These are phyloP conservation scores for Globisporangium radiosum DNA, from an alignment of 352 stramenopile species.

Conservation along the genomic window DNA sequence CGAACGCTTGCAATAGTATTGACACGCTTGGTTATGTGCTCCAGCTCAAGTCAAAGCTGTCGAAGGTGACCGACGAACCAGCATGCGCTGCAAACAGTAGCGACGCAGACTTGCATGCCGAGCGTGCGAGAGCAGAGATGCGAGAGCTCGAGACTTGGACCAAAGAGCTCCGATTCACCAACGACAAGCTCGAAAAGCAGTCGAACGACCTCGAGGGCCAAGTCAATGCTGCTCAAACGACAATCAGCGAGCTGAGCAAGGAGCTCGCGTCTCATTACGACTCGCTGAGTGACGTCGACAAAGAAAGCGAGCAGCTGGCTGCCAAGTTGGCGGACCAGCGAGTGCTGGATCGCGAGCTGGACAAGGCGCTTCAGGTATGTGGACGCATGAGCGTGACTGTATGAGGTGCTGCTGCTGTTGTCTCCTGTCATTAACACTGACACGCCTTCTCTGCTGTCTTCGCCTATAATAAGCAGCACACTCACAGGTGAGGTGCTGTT, in stretches of 20 bases:
- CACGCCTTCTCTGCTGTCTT: background rate
- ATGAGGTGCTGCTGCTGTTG: constrained; percentile 7
- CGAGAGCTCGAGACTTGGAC: background rate
- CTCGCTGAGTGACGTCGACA: constrained; percentile 1
- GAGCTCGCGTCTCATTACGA: constrained; percentile 1
- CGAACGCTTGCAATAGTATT: background rate
- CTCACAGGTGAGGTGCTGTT: background rate
- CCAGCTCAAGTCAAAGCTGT: constrained; percentile 4
- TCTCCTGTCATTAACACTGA: background rate
- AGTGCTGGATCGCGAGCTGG: constrained; percentile 1
- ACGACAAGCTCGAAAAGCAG: background rate
- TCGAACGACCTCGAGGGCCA: background rate
- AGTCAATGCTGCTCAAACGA: background rate
- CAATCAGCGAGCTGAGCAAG: constrained; percentile 1
- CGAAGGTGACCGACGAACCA: background rate
- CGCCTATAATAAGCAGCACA: background rate
- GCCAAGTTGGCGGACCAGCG: constrained; percentile 7
- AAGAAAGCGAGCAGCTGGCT: constrained; percentile 1
- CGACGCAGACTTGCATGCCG: background rate
- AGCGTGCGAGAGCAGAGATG: constrained; percentile 1
- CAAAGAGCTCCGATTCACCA: background rate
- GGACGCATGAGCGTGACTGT: constrained; percentile 2
- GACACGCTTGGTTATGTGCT: background rate
- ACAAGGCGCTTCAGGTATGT: constrained; percentile 6
- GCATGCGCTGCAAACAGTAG: background rate